Percentiles rank a stretch among this genome's conserved stretches.
These are phyloP conservation scores for Phoma sp. DNA, from an alignment of 2,329 filamentous ascomycete species.

Conservation along the genomic window DNA sequence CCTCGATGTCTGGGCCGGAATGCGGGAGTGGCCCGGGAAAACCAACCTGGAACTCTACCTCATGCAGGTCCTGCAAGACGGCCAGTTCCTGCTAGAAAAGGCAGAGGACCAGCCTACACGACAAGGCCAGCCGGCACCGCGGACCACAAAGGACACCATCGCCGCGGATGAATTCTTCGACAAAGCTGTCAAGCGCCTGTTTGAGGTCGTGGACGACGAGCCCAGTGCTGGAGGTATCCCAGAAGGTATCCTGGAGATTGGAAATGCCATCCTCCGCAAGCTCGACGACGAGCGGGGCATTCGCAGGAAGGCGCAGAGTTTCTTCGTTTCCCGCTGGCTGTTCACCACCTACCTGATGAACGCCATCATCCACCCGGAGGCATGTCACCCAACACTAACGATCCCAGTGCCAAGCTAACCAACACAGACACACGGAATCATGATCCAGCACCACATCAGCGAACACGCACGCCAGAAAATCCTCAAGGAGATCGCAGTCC, in stretches of 20 bases:
- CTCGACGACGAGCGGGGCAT: conserved; percentile 72
- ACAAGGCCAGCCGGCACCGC: conserved; percentile 72
- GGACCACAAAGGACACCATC: conserved; percentile 79
- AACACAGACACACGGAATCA: conserved; percentile 63
- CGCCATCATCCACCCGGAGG: conserved; percentile 88
- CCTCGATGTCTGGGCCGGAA: conserved; percentile 84
- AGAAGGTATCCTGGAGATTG: conserved; percentile 81
- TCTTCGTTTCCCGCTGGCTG: conserved; percentile 89
- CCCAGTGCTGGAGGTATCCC: conserved; percentile 81
- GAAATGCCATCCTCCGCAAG: conserved; percentile 80
- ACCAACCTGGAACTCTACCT: conserved; percentile 92
- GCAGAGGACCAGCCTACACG: conserved; percentile 76
- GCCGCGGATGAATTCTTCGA: conserved; percentile 89
- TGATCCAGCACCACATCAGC: conserved; percentile 90
- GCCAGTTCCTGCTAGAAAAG: conserved; percentile 86
- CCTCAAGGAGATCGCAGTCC: conserved; percentile 75
- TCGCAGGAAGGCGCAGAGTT: conserved; percentile 74
- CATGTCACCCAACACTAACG: conserved; percentile 41
- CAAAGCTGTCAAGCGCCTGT: conserved; percentile 78
- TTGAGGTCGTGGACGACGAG: conserved; percentile 84
- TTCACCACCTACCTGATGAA: conserved; percentile 87
- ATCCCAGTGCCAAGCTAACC: conserved; percentile 41
- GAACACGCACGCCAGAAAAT: conserved; percentile 84
- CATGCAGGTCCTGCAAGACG: conserved; percentile 92
- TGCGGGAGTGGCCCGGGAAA: conserved; percentile 88